These are phyloP conservation scores for Brachypodium distachyon DNA, from an alignment of 202 grass and related monocot species.

Conservation along the genomic window DNA sequence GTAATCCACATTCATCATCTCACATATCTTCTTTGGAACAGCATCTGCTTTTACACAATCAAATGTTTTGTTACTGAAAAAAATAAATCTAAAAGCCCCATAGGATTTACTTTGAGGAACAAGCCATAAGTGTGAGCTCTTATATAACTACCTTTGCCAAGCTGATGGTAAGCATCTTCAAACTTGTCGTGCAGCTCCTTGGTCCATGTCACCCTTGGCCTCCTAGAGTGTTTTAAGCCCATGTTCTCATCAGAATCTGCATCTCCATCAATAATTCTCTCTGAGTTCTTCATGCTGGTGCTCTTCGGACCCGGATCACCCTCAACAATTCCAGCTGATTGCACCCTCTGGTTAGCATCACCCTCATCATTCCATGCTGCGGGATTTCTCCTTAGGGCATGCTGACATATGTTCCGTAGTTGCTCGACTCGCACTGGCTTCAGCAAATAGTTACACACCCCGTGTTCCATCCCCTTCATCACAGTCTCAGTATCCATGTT, in stretches of 20 bases:
- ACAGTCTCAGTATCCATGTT: conserved; percentile 32
- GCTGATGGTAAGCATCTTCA: conserved; percentile 31
- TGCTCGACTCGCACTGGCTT: conserved; percentile 46
- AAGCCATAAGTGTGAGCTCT: not conserved
- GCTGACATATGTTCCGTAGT: conserved; percentile 54
- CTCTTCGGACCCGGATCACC: not conserved
- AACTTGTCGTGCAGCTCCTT: conserved; percentile 40
- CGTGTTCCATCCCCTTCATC: conserved; percentile 53
- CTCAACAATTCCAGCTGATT: not conserved
- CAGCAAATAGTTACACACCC: conserved; percentile 51
- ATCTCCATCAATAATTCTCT: conserved; percentile 13
- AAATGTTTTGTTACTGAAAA: not conserved
- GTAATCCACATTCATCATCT: conserved; percentile 52
- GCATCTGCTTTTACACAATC: conserved; percentile 26
- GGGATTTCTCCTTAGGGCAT: conserved; percentile 23
- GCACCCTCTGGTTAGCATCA: not conserved
- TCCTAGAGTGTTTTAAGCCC: too few relatives aligned
- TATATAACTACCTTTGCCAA: conserved; percentile 72
- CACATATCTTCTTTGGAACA: conserved; percentile 53
- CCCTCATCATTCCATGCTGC: not conserved
- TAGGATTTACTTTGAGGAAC: not conserved
- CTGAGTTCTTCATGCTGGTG: conserved; percentile 5
- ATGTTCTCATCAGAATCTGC: conserved; percentile 11
- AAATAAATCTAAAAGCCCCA: not conserved
- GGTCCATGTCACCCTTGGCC: conserved; percentile 44